Base-by-base conservation (phyloP, 2,329 filamentous ascomycete genomes). In the Tolypocladium album region DNA sequence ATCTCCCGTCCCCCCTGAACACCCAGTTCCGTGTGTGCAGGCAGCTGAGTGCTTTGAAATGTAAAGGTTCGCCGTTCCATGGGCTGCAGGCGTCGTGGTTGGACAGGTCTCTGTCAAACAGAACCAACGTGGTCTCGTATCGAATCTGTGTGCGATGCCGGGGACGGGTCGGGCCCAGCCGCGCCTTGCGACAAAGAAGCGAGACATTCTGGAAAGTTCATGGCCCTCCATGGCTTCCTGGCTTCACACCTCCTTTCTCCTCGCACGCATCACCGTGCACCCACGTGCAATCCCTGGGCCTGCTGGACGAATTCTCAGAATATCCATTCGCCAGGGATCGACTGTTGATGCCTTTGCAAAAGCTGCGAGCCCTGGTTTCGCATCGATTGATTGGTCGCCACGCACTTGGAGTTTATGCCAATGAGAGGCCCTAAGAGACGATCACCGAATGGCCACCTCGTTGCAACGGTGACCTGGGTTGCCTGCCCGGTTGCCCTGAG, bases 291-390 rank as follows among this genome's bases (percentile, higher is more conserved):
- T 36, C 8, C 31, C 20, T 34, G 13, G 50, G 20, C 11, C 13
- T 22, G 31, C 6, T 34, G n/a, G 27, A n/a, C 9, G 20, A 31
- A 8, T 61, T 61, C 47, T 13, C 38, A 52, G 22, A 20, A 17
- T 42, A 62, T 60, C 42, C 55, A 69, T 69, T 69, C 65, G 67
- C 57, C 64, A 12, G 11, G 31, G 9, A 55, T 38, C 31, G 31
- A 36, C 50, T 38, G 31, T 11, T 22, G 31, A 55, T 36, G 11
- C 31, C 31, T 13, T 36, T n/a, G 7, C n/a, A 36, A 9, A 27
- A 22, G 8, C 22, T 17, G 13, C 13, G 40, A 43, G 38, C 56
- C 58, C 62, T 61, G 58, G 62, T 56, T 61, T 57, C 38, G 55
- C 24, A 12, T 27, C 22, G 24, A 15, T 6, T 60, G 47, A 63